A percentile compares a stretch with the other conserved stretches of the same genome.
Conservation (phyloP, 495 filamentous ascomycete species). For the Neurospora sp. region DNA sequence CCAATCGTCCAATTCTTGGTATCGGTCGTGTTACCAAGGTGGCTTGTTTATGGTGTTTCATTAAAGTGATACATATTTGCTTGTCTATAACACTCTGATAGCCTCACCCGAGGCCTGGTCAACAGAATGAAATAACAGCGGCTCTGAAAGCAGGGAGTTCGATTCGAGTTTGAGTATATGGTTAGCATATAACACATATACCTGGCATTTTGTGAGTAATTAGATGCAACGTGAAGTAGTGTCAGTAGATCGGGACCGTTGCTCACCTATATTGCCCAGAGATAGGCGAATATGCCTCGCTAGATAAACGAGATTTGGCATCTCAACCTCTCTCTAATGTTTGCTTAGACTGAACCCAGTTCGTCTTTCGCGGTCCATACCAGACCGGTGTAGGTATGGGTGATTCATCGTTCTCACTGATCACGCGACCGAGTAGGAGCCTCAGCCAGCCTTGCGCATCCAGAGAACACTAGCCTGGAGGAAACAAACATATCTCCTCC, state of each 20-base stretch:
- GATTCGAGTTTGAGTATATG: background rate
- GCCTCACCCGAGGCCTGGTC: background rate
- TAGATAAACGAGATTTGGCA: background rate
- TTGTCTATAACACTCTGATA: background rate
- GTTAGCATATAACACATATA: background rate
- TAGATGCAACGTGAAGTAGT: background rate
- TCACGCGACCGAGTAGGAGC: background rate
- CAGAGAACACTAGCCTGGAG: background rate
- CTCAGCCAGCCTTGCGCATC: background rate
- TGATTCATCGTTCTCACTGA: background rate
- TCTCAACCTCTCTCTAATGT: background rate
- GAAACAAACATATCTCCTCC: background rate
- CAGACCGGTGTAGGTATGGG: background rate
- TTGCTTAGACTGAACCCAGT: background rate
- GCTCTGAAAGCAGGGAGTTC: background rate
- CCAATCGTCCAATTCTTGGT: background rate
- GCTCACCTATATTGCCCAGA: background rate
- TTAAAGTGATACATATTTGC: background rate
- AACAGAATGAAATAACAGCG: background rate
- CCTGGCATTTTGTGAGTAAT: background rate
- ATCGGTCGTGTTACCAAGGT: background rate
- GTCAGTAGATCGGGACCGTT: background rate
- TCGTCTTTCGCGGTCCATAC: background rate
- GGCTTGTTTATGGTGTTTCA: background rate
- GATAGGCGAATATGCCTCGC: background rate